phyloP scores from a whole-genome alignment of 73 alveolate species.

The Paraurostyla sp. region DNA sequence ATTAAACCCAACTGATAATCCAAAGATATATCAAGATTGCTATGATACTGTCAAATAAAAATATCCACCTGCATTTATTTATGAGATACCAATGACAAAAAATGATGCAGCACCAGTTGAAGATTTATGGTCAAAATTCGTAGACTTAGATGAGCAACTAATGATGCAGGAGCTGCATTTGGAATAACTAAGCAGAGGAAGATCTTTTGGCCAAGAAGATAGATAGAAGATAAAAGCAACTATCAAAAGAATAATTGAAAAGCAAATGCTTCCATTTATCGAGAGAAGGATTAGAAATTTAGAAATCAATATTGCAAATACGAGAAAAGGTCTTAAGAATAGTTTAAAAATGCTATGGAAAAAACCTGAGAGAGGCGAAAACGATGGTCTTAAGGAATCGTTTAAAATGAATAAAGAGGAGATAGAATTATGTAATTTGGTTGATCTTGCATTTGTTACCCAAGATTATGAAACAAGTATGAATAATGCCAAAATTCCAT shows the following conservation, averaged over 20 bases:
- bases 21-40: conserved; percentile 21
- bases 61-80: conserved; percentile 2
- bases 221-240: neutral
- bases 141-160: conserved; percentile 31
- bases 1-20: conserved; percentile 29
- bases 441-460: conserved; percentile 56
- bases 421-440: conserved; percentile 32
- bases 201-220: conserved; percentile 33
- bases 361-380: conserved; percentile 69
- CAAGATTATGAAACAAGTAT: conserved; percentile 65
- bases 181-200: conserved; percentile 3
- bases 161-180: conserved; percentile 17
- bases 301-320: conserved; percentile 39
- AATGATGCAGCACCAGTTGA: neutral
- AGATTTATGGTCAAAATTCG: conserved; percentile 28
- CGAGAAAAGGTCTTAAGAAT: conserved; percentile 67
- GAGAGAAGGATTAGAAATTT: conserved; percentile 35
- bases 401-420: conserved; percentile 69
- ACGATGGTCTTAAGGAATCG: conserved; percentile 68
- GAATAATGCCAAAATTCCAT: conserved; percentile 37
- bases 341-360: conserved; percentile 39
- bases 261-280: conserved; percentile 23
- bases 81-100: conserved; percentile 54
- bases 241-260: conserved; percentile 38
- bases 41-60: conserved; percentile 22